These are phyloP conservation scores for Rhizomucor miehei DNA, from an alignment of 371 early-diverging fungal genomes.

Conservation along the genomic window DNA sequence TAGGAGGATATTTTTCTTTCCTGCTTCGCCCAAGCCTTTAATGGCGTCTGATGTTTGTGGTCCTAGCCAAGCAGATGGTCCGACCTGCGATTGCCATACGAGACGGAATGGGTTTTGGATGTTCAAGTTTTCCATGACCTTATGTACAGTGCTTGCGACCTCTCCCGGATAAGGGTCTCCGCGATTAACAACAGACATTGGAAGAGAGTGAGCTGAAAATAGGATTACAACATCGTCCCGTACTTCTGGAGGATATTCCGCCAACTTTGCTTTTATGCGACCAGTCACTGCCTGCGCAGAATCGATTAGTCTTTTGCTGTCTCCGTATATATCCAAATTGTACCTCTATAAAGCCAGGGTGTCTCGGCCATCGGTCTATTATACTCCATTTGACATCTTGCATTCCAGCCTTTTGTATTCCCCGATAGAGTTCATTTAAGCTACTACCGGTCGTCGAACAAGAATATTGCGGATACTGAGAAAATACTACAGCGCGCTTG, in stretches of 20 bases:
- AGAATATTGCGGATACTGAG: conserved; percentile 95
- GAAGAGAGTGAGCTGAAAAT: conserved; percentile 96
- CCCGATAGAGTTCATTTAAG: conserved; percentile 83
- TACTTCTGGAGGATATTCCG: conserved; percentile 60
- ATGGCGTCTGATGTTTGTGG: conserved; percentile 87
- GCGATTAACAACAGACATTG: conserved; percentile 89
- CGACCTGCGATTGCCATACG: conserved; percentile 96
- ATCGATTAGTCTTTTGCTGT: not conserved
- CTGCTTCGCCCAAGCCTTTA: conserved; percentile 69
- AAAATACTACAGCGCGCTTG: conserved; percentile 84
- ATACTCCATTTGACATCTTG: conserved; percentile 82
- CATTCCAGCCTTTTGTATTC: conserved; percentile 61
- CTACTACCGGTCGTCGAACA: conserved; percentile 95
- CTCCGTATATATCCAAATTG: not conserved
- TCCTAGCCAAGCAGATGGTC: conserved; percentile 92
- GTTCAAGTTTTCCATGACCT: conserved; percentile 75
- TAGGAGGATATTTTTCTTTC: conserved; percentile 75
- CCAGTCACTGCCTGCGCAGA: conserved; percentile 60
- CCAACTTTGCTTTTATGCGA: conserved; percentile 69
- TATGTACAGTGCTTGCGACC: conserved; percentile 88
- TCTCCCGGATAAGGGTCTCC: conserved; percentile 91
- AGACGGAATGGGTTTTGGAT: conserved; percentile 84
- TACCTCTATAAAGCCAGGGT: conserved; percentile 82
- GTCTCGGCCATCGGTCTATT: conserved; percentile 93
- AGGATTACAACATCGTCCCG: conserved; percentile 78